Evolutionary conservation across 768 basidiomycete species (phyloP).

Genomic region (Tylopilus plumbeoviolaceoides): DNA sequence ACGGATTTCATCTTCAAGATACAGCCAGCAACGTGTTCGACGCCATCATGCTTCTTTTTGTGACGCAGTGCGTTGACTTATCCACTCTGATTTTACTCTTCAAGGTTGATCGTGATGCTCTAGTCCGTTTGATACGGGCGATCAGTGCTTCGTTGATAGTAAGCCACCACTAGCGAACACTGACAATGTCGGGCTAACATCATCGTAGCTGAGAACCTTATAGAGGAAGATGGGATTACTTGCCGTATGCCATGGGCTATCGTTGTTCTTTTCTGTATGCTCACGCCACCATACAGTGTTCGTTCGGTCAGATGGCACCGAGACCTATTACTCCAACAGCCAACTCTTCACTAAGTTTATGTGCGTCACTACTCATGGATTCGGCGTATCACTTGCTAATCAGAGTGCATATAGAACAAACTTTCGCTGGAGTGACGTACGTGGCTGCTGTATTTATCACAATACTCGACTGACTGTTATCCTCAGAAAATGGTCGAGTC

Average conservation of each 20-base stretch:
- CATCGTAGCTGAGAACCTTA: slow-evolving; percentile 55
- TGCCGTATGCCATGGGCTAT: slow-evolving; percentile 41
- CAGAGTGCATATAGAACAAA: slow-evolving; percentile 47
- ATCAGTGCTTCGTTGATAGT: slow-evolving; percentile 74
- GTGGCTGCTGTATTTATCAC: slow-evolving; percentile 16
- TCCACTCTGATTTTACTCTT: not conserved
- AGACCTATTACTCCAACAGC: slow-evolving; percentile 80
- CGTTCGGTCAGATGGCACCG: slow-evolving; percentile 65
- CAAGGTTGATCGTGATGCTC: not conserved
- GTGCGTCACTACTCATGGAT: slow-evolving; percentile 33
- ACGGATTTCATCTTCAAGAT: slow-evolving; percentile 79
- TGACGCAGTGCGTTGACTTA: slow-evolving; percentile 64
- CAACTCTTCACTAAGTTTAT: slow-evolving; percentile 74
- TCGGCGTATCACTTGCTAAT: not conserved
- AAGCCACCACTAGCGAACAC: slow-evolving; percentile 13
- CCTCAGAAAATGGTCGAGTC: slow-evolving; percentile 62
- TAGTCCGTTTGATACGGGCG: slow-evolving; percentile 79
- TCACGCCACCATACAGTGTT: slow-evolving; percentile 39
- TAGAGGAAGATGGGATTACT: slow-evolving; percentile 81
- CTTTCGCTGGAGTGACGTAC: slow-evolving; percentile 64
- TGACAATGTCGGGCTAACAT: slow-evolving; percentile 5
- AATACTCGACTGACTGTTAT: slow-evolving; percentile 9
- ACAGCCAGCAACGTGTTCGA: slow-evolving; percentile 71
- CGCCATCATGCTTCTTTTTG: slow-evolving; percentile 78
- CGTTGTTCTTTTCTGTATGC: not conserved